A percentile compares a stretch with the other conserved stretches of the same genome.
Evolutionary conservation across 108 stramenopile genomes (phyloP).

Genomic region (Nannochloropsis oceanica): DNA sequence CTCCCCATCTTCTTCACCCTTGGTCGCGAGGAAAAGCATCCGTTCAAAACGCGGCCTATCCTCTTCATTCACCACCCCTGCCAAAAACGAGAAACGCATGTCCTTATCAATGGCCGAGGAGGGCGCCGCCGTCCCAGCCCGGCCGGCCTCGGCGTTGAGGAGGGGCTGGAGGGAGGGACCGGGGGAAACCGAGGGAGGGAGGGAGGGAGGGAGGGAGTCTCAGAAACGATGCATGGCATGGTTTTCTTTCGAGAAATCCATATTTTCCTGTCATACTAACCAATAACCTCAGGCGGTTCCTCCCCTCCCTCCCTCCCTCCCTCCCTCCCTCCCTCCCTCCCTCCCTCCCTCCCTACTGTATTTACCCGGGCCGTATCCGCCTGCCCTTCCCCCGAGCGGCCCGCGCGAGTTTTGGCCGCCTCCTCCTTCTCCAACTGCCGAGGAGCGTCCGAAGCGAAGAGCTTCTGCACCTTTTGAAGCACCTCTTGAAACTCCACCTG

Average conservation of each 20-base stretch:
- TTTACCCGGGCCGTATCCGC: background rate
- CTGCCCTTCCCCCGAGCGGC: background rate
- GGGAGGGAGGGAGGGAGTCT: background rate
- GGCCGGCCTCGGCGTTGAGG: background rate
- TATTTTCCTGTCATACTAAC: no score
- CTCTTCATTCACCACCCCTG: slow-evolving; percentile 75
- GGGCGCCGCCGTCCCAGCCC: background rate
- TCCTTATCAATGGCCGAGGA: no score
- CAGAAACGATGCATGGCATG: background rate
- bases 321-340: background rate
- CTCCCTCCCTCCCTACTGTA: background rate
- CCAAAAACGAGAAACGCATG: slow-evolving; percentile 85
- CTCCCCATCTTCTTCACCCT: slow-evolving; percentile 1
- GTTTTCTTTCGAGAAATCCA: no score
- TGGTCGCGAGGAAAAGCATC: slow-evolving; percentile 88
- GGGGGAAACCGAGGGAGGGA: background rate
- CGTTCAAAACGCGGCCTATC: slow-evolving; percentile 70
- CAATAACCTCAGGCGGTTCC: no score
- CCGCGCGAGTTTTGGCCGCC: background rate
- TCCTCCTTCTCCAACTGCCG: background rate
- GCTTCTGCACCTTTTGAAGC: slow-evolving; percentile 72
- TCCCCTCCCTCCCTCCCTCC: background rate
- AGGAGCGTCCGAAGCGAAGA: slow-evolving; percentile 37
- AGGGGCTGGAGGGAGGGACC: background rate
- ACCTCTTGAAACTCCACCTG: slow-evolving; percentile 79